phyloP scores from a whole-genome alignment of 2,329 filamentous ascomycete genomes.

The Scolecobasidium constrictum region DNA sequence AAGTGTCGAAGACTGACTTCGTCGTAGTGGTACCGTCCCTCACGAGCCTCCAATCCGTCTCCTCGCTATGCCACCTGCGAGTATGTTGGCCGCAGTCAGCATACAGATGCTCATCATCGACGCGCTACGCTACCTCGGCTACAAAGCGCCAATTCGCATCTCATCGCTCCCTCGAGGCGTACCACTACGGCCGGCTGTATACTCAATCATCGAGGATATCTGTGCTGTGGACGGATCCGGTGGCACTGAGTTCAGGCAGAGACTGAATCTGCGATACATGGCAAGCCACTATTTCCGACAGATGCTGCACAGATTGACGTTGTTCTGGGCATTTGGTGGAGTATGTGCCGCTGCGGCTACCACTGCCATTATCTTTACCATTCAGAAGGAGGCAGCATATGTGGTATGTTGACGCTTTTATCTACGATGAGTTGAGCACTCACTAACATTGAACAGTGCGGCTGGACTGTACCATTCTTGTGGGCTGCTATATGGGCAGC shows the following conservation, averaged over 20 bases:
- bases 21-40: slow-evolving; percentile 31
- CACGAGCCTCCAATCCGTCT: slow-evolving; percentile 40
- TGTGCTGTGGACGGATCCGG: slow-evolving; percentile 42
- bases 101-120: slow-evolving; percentile 41
- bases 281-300: slow-evolving; percentile 41
- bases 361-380: slow-evolving; percentile 36
- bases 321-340: slow-evolving; percentile 41
- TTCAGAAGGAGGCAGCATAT: slow-evolving; percentile 36
- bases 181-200: slow-evolving; percentile 42
- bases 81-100: slow-evolving; percentile 42
- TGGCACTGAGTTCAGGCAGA: slow-evolving; percentile 40
- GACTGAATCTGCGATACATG: slow-evolving; percentile 41
- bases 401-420: slow-evolving; percentile 24
- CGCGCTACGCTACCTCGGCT: slow-evolving; percentile 31
- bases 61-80: slow-evolving; percentile 40
- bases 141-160: slow-evolving; percentile 39
- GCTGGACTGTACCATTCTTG: slow-evolving; percentile 38
- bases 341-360: slow-evolving; percentile 28
- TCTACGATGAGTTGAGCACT: background rate
- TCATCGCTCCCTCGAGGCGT: slow-evolving; percentile 40
- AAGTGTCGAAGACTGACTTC: background rate
- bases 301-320: slow-evolving; percentile 40
- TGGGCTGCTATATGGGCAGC: slow-evolving; percentile 38
- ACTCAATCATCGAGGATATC: slow-evolving; percentile 44
- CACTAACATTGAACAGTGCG: slow-evolving; percentile 19